phyloP scores from a whole-genome alignment of 306 rosid species.

The Vigna trinervia region DNA sequence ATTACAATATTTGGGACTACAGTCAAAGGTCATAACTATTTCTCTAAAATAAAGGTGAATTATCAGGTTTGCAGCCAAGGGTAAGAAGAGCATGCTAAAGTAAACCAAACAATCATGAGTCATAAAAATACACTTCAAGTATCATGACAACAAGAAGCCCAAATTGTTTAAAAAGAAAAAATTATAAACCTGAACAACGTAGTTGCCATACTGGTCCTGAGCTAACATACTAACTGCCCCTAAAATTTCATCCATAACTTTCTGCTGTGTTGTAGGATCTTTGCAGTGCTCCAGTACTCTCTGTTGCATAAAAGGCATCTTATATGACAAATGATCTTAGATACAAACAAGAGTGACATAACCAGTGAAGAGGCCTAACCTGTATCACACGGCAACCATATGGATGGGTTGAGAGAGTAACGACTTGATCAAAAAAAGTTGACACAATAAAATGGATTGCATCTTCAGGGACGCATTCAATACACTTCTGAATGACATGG shows the following conservation, averaged over 20 bases:
- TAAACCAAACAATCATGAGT: no score
- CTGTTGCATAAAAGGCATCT: conserved; percentile 53
- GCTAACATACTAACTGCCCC: conserved; percentile 98
- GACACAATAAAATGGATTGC: conserved; percentile 79
- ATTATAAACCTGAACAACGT: conserved; percentile 88
- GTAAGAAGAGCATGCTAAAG: no score
- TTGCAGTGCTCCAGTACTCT: conserved; percentile 93
- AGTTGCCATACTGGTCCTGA: conserved; percentile 97
- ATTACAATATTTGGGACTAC: no score
- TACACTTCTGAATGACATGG: conserved; percentile 96
- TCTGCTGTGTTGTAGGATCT: conserved; percentile 71
- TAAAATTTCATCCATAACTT: conserved; percentile 92
- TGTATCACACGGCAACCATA: conserved; percentile 98
- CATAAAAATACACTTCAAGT: no score
- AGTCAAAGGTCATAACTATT: no score
- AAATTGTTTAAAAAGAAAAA: neutral
- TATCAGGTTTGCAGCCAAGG: no score
- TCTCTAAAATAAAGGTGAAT: no score
- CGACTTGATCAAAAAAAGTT: conserved; percentile 93
- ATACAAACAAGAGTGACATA: conserved; percentile 8
- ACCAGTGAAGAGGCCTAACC: conserved; percentile 46
- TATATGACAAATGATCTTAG: conserved; percentile 3
- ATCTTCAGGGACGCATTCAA: conserved; percentile 75
- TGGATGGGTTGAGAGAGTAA: conserved; percentile 94
- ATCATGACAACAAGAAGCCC: no score